phyloP scores from a whole-genome alignment of 345 rosid genomes.

The Linum trigynum region DNA sequence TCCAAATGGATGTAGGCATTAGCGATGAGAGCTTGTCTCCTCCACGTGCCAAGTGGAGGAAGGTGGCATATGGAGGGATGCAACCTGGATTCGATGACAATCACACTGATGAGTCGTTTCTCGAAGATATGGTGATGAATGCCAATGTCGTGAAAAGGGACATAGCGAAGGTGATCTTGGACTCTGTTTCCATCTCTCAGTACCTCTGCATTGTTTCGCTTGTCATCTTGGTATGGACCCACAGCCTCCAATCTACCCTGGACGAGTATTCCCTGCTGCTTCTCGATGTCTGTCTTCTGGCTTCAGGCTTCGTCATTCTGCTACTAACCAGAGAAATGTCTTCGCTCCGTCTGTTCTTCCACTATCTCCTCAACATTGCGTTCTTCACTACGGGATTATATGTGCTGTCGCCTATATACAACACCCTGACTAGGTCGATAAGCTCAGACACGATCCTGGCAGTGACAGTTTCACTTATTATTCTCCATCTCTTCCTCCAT shows the following conservation, averaged over 20 bases:
- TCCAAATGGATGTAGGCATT: constrained; percentile 23
- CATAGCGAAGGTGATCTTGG: constrained; percentile 68
- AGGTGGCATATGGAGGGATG: constrained; percentile 93
- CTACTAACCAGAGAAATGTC: constrained; percentile 66
- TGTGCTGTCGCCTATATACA: constrained; percentile 76
- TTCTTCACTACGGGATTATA: constrained; percentile 65
- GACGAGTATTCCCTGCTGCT: constrained; percentile 59
- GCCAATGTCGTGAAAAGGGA: constrained; percentile 80
- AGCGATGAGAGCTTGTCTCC: constrained; percentile 20
- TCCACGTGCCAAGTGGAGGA: constrained; percentile 55
- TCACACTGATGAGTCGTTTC: constrained; percentile 73
- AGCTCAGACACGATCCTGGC: constrained; percentile 92
- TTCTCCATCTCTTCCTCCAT: constrained; percentile 84
- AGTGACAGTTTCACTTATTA: constrained; percentile 46
- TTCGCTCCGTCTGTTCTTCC: constrained; percentile 54
- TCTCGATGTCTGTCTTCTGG: constrained; percentile 59
- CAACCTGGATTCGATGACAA: constrained; percentile 93
- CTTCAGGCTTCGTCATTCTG: constrained; percentile 56
- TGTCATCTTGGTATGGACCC: constrained; percentile 76
- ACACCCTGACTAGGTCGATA: constrained; percentile 75
- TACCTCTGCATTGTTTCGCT: constrained; percentile 76
- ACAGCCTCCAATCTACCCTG: constrained; percentile 55
- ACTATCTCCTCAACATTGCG: constrained; percentile 55
- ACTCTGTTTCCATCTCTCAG: constrained; percentile 75
- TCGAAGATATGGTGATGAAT: constrained; percentile 87